Evolutionary conservation across 2,329 filamentous ascomycete genomes (phyloP).

Genomic region (Fusarium incarnatum): DNA sequence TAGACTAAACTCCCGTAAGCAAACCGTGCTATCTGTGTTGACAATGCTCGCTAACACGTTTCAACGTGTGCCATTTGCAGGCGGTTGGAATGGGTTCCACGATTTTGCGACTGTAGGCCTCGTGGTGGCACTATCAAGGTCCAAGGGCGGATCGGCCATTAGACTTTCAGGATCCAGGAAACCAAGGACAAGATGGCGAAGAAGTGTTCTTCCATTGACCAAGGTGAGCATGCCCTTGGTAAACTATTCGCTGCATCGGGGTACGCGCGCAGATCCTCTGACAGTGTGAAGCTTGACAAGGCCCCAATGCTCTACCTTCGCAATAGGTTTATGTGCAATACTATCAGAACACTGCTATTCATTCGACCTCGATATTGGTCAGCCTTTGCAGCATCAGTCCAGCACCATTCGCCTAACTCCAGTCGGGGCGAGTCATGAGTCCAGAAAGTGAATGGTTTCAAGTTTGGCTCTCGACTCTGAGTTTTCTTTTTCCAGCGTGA

Average conservation of each 20-base stretch:
- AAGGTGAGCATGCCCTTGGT: background rate
- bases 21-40: no score
- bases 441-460: background rate
- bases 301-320: no score
- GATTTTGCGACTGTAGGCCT: no score
- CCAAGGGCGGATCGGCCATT: background rate
- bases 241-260: background rate
- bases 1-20: no score
- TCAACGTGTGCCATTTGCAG: no score
- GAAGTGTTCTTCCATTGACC: background rate
- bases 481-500: background rate
- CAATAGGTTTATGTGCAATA: no score
- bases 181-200: no score
- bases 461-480: background rate
- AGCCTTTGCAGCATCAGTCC: accelerated
- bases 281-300: no score
- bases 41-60: no score
- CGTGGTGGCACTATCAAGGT: background rate
- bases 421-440: background rate
- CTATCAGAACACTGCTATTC: background rate
- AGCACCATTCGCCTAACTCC: background rate
- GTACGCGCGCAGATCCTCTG: no score
- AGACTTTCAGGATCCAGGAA: no score
- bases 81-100: no score
- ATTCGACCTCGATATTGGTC: background rate